A percentile compares a stretch with the other conserved stretches of the same genome.
Conservation (phyloP, 2,329 filamentous ascomycete species). For the Botryotinia convoluta region DNA sequence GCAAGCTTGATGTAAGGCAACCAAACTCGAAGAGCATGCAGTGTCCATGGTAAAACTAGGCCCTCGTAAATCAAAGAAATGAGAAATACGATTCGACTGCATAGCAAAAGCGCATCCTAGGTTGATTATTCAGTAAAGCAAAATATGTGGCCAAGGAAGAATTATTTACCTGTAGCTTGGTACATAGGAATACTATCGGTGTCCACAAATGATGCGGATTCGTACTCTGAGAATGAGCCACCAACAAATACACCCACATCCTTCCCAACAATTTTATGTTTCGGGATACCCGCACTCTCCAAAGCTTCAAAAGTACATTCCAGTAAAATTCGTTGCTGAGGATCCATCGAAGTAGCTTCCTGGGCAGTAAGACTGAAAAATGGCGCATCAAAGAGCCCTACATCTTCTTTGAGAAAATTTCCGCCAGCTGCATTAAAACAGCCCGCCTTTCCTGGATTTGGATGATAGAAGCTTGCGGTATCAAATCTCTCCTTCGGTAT, state of each 20-base stretch:
- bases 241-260: constrained; percentile 27
- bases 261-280: constrained; percentile 24
- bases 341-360: constrained; percentile 37
- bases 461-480: constrained; percentile 18
- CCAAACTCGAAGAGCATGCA: constrained; percentile 46
- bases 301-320: constrained; percentile 36
- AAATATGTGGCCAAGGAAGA: no score
- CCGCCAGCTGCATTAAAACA: constrained; percentile 15
- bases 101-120: constrained; percentile 37
- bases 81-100: constrained; percentile 45
- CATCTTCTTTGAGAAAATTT: constrained; percentile 17
- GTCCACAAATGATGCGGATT: constrained; percentile 38
- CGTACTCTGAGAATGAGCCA: constrained; percentile 24
- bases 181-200: constrained; percentile 50
- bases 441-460: constrained; percentile 17
- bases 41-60: constrained; percentile 47
- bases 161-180: constrained; percentile 47
- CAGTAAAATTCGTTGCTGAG: constrained; percentile 35
- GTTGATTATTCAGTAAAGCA: constrained; percentile 34
- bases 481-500: constrained; percentile 21
- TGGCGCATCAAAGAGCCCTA: constrained; percentile 17
- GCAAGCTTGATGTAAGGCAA: constrained; percentile 45
- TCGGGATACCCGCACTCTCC: constrained; percentile 31
- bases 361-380: constrained; percentile 19
- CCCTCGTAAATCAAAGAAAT: constrained; percentile 43